Base-by-base conservation (phyloP, 2,329 filamentous ascomycete species). In the Cadophora gregata region DNA sequence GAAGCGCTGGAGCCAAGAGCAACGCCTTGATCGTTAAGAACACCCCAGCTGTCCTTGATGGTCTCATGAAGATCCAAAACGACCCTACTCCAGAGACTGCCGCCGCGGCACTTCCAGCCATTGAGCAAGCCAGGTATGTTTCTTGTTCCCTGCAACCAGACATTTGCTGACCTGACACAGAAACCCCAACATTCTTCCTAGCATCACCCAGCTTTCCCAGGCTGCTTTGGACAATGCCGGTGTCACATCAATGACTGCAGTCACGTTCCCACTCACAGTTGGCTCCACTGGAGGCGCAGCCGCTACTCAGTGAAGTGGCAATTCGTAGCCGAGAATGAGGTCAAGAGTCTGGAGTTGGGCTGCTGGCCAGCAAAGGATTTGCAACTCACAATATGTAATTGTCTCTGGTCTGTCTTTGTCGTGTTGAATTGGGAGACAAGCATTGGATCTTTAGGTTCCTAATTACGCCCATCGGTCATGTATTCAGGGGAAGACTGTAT, bases 101-200 rank as follows among this genome's bases (percentile, higher is more conserved):
- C 1, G 56, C 53, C 31, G 29, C 36, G 5, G 68, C 70, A 33
- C 56, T 72, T 7, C 38, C 45, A 4, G 64, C 65, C 6, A 71
- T 73, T 59, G 62, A 70, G 50, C 56, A 50, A 8, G 69, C 69
- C 8, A 70, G 70, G 71, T 73, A 65, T 25, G 64, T 47, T 12
- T 24, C 31, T 8, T 36, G 24, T 9, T n/a, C 7, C 10, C 33
- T 5, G 12, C 9, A 33, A 33, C 31, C 10, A n/a, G 6, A 33
- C 31, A 33, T 33, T 10, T 10, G 31, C 31, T 33, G 10, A 33
- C 10, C 16, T 14, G n/a, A 33, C 33, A 21, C n/a, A 74, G 73
- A 68, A 74, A 74, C 50, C 67, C 73, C 25, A 66, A 74, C 27
- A 74, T 74, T 33, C 68, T 74, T 42, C 73, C 73, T 12, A 74